Evolutionary conservation across 2,329 filamentous ascomycete genomes (phyloP), one percentile per base, ranked within the genome.

Genomic region (Microdochium paspali): DNA sequence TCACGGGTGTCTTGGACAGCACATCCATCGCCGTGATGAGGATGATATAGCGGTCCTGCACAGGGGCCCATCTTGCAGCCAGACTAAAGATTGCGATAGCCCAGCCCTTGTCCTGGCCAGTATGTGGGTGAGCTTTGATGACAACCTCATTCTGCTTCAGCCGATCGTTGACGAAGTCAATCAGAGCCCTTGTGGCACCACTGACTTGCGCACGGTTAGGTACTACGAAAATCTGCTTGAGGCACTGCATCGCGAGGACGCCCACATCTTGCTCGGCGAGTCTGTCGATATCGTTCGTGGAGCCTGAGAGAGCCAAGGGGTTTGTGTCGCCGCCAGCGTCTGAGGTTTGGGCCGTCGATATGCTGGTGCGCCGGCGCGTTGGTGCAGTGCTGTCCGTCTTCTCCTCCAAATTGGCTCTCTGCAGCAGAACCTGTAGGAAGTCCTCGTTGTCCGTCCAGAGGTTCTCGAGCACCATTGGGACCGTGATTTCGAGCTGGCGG

Each of bases 1-100:
- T 76, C 30, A 90, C 73, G 1, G 82, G 80, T 42, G 79, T 81
- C 48, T 78, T 76, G 3, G 87, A 71, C 45, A 97, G 69, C 3
- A 78, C 79, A 56, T 96, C 90, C 68, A 94, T 82, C 2, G 85
- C 77, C 1, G 87, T 85, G 43, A 95, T 78, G 44, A 96, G 73
- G 48, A 97, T 93, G 32, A 91, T 81, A 67, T 95, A 97, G 47
- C 93, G 85, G 60, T 95, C 89, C 63, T 97, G 91, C 2, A 97
- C 90, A 0, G 93, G 90, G 1, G 90, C 85, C 90, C 90, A 97
- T 49, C 82, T 80, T 15, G 89, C 83, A 46, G 91, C 77, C 51
- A 90, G 77, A 57, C 85, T 80, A 62, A 94, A 88, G 45, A 97
- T 74, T 49, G 82, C 84, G 24, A 89, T 85, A 2, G 89, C 84